phyloP scores from a whole-genome alignment of 805 yeast genomes.

The Vanderwaltozyma polyspora region DNA sequence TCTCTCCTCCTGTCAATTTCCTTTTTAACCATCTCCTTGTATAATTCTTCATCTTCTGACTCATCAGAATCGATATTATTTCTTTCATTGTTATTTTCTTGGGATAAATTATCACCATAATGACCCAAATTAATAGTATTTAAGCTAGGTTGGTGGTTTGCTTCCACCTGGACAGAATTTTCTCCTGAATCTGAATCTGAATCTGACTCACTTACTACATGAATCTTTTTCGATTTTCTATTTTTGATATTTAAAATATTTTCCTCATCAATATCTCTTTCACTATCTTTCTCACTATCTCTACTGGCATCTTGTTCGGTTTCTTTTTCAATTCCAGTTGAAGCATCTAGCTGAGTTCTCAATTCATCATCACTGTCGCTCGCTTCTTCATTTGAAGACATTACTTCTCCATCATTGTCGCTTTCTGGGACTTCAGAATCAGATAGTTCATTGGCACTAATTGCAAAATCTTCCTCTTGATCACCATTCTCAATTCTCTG shows the following conservation, averaged over 20 bases:
- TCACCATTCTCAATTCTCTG: conserved; percentile 1
- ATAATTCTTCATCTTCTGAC: conserved; percentile 12
- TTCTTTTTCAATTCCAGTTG: too few species aligned
- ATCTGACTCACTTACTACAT: conserved; percentile 6
- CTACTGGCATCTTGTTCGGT: conserved; percentile 14
- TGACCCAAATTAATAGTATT: conserved; percentile 21
- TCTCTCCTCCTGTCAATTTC: conserved; percentile 15
- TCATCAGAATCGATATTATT: conserved; percentile 3
- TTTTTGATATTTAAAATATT: background rate
- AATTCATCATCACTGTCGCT: conserved; percentile 5
- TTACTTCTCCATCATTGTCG: conserved; percentile 5
- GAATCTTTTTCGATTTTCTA: conserved; percentile 1
- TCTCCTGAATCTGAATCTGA: conserved; percentile 2
- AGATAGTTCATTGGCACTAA: conserved; percentile 16
- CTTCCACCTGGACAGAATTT: background rate
- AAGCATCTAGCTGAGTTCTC: background rate
- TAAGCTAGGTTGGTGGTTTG: too few species aligned
- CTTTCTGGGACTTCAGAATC: conserved; percentile 9
- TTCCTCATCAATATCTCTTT: conserved; percentile 25
- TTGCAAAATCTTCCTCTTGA: conserved; percentile 1
- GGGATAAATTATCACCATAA: conserved; percentile 18
- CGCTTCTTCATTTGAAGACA: background rate
- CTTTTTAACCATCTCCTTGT: conserved; percentile 11
- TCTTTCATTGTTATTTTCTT: background rate
- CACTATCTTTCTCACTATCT: conserved; percentile 16